Evolutionary conservation across 176 grass and related monocot genomes (phyloP), one percentile per base, ranked within the genome.

Genomic region (Carex littledalei): DNA sequence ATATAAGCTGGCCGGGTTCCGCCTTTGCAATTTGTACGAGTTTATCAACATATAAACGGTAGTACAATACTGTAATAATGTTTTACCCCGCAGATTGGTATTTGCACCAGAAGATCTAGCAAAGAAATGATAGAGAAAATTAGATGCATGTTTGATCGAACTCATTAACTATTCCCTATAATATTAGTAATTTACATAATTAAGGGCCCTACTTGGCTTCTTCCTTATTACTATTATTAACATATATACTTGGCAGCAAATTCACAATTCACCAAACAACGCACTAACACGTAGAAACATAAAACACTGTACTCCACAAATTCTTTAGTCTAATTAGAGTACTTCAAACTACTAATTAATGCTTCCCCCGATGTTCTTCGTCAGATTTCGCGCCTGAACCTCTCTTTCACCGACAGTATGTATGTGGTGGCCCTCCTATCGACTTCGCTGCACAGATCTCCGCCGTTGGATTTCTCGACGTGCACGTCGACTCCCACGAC

Each of bases 331-430:
- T 63, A 63, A 81, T 62, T 18, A 55, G 26, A 61, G n/a, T 50
- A 50, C 47, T 63, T 63, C 78, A 24, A n/a, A 45, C 31, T 47
- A 14, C 34, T 41, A 63, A 24, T 81, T 41, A 63, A 24, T 81
- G 8, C 26, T 41, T 43, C 37, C 58, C 17, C 21, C 35, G 5
- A 60, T 80, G 8, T 12, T 81, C 78, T 39, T 81, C 55, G 3
- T 59, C 57, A 0, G 35, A 81, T 5, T 85, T 75, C 84, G 3
- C 49, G 84, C 84, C 53, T 63, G 29, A 86, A 64, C 24, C 84
- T 49, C 72, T 86, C 84, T 52, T 79, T 32, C 55, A 86, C 69
- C 5, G 57, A 86, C 24, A 39, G 4, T 64, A 86, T 86, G 61
- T 86, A 86, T 0, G 16, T 63, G 1, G 67, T 14, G 65, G 84